Conservation (phyloP, 202 grass and related monocot species). For the Schoenoplectus triqueter region DNA sequence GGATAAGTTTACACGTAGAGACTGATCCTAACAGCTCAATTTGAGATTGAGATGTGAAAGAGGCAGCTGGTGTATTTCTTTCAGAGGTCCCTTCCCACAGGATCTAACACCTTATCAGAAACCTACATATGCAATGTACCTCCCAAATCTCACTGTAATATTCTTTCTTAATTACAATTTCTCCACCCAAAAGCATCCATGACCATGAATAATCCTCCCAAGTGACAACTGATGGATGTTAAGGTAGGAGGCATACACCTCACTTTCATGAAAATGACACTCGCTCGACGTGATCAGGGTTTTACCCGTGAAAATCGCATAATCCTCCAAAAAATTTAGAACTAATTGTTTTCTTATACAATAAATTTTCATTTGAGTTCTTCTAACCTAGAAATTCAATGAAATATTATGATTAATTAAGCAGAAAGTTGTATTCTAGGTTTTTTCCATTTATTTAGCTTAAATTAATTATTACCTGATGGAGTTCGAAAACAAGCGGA, state of each 20-base stretch:
- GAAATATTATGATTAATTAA: too few species aligned
- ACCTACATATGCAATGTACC: constrained; percentile 15
- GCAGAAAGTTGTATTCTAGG: too few species aligned
- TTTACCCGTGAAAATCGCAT: too few species aligned
- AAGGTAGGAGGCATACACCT: constrained; percentile 24
- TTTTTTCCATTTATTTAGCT: too few species aligned
- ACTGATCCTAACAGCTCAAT: constrained; percentile 16
- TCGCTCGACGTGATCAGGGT: not conserved
- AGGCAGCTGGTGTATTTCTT: constrained; percentile 38
- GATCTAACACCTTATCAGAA: constrained; percentile 27
- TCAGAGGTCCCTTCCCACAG: constrained; percentile 20
- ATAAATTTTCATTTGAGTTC: too few species aligned
- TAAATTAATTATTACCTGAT: too few species aligned
- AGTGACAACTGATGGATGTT: not conserved
- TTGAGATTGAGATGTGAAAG: constrained; percentile 15
- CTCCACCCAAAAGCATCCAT: not conserved
- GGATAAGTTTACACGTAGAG: constrained; percentile 8
- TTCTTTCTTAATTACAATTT: not conserved
- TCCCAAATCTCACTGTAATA: constrained; percentile 28
- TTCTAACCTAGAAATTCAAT: too few species aligned
- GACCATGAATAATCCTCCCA: not conserved
- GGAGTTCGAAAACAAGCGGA: too few species aligned
- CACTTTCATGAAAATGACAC: not conserved
- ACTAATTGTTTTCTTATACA: too few species aligned
- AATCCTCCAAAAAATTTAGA: too few species aligned